Evolutionary conservation across 2,329 filamentous ascomycete species (phyloP), one percentile per base, ranked within the genome.

Genomic region (Huntiella abstrusa): DNA sequence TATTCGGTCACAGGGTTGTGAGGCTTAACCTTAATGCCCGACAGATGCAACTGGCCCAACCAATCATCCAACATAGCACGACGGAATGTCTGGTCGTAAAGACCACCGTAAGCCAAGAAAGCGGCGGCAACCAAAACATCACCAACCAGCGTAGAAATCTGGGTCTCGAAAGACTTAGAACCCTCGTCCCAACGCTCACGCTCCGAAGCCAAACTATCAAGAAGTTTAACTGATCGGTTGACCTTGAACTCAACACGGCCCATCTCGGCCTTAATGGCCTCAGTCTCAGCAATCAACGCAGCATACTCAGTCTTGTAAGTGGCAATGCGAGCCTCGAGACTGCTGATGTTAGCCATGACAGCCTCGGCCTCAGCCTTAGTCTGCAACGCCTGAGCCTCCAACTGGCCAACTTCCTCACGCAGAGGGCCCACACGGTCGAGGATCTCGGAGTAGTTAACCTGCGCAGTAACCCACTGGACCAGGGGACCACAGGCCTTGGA

Each of bases 21-120:
- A 49, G 80, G 75, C 67, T 98, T 98, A 72, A 81, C 94, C 53
- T 78, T 77, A 58, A 98, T 82, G 39, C 88, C 87, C n/a, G 91
- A 96, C 37, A 91, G 73, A 43, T 83, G 79, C 53, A 98, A 75
- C 62, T 98, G 91, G 56, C 92, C 79, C 51, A 91, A 71, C 91
- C 91, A 98, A 61, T 98, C 91, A 54, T 98, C 91, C 63, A 91
- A 77, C 86, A 98, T 95, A 6, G 80, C 79, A 65, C 95, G 95
- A 58, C 91, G 80, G 75, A 95, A 96, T 51, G 91, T 91, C 59
- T 98, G 92, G 59, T 98, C 91, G 59, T 94, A 98, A 43, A 96
- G 78, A 63, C 91, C 91, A 57, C 83, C 85, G 62, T 98, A 98
- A 11, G 92, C 91, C 52, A 98, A 70, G 71, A 96, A 96, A 6